These are phyloP conservation scores for Ustilago bromivora DNA, from an alignment of 1,284 basidiomycete genomes.

Conservation along the genomic window DNA sequence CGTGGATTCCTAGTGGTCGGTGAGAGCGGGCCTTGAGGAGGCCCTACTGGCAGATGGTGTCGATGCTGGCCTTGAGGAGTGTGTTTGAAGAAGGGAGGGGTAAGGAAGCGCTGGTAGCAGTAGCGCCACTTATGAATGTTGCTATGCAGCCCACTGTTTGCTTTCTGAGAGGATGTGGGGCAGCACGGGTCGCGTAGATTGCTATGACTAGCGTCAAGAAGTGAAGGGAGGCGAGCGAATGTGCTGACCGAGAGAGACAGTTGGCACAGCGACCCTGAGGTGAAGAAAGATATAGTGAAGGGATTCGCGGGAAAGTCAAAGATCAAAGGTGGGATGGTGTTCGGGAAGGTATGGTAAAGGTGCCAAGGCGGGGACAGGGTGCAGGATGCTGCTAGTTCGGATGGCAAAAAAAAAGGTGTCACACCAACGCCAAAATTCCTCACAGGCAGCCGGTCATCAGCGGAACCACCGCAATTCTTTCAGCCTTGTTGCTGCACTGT, in stretches of 20 bases:
- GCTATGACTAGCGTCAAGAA: not conserved
- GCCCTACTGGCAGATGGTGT: not conserved
- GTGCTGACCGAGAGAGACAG: not conserved
- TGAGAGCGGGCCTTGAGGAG: not conserved
- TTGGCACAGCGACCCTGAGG: not conserved
- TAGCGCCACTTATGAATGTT: not conserved
- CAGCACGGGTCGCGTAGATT: not conserved
- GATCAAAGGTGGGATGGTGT: not conserved
- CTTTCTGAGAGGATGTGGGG: not conserved
- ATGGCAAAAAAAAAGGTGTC: not conserved
- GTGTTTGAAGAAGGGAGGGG: not conserved
- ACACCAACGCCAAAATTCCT: too few species aligned
- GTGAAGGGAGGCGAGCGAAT: not conserved
- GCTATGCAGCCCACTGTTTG: not conserved
- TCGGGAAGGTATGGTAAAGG: not conserved
- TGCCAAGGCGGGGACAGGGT: not conserved
- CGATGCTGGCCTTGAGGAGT: not conserved
- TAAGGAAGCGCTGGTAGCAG: not conserved
- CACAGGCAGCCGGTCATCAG: not conserved
- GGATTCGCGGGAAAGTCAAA: not conserved
- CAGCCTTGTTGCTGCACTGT: not conserved
- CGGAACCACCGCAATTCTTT: not conserved
- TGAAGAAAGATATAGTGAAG: not conserved
- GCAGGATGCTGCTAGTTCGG: not conserved
- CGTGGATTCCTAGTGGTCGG: not conserved